These are phyloP conservation scores for Debaryomyces hansenii DNA, from an alignment of 805 yeast species.

Conservation along the genomic window DNA sequence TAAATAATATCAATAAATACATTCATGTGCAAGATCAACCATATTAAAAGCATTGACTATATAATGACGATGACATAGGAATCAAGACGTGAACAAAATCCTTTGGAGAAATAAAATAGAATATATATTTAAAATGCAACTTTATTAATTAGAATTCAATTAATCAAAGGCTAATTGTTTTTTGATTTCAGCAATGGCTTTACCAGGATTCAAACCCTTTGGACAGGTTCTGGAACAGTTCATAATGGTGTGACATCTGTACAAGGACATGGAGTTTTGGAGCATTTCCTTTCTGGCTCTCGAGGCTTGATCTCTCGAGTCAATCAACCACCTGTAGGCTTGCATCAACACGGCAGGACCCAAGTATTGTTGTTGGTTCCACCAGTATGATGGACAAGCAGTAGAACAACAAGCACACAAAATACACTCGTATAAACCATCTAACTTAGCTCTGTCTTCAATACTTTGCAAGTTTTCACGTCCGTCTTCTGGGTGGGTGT, in stretches of 20 bases:
- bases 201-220: slow-evolving; percentile 97
- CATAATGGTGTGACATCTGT: slow-evolving; percentile 99
- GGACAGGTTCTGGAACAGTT: slow-evolving; percentile 99
- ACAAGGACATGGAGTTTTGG: slow-evolving; percentile 94
- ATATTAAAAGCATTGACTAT: too few relatives aligned
- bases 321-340: slow-evolving; percentile 98
- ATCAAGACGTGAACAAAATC: not conserved
- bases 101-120: not conserved
- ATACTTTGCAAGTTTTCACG: slow-evolving; percentile 88
- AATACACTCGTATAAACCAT: slow-evolving; percentile 96
- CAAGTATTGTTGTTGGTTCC: slow-evolving; percentile 98
- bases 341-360: slow-evolving; percentile 99
- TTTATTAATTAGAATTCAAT: not conserved
- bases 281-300: slow-evolving; percentile 79
- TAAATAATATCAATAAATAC: too few relatives aligned
- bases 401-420: slow-evolving; percentile 99
- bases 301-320: slow-evolving; percentile 92
- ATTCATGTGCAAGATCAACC: too few relatives aligned
- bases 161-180: slow-evolving; percentile 83
- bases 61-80: too few relatives aligned
- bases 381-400: slow-evolving; percentile 99
- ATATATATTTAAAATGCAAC: not conserved
- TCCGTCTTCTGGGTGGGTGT: slow-evolving; percentile 79
- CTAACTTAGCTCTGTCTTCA: slow-evolving; percentile 92
- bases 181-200: slow-evolving; percentile 95